Evolutionary conservation across 306 rosid species (phyloP).

Genomic region (Arachis stenosperma): DNA sequence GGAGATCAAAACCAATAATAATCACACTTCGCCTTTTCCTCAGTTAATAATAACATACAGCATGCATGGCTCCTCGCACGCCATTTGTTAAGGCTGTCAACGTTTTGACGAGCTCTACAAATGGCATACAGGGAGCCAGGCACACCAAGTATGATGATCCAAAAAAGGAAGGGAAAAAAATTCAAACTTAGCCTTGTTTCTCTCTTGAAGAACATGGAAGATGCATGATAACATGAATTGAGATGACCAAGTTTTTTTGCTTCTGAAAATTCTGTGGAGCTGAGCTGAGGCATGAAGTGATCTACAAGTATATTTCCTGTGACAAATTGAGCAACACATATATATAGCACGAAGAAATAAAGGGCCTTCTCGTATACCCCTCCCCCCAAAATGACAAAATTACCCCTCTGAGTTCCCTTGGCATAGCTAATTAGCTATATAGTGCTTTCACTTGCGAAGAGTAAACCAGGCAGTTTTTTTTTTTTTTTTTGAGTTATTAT

Average conservation of each 20-base stretch:
- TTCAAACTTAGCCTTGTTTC: background rate
- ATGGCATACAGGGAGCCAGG: constrained; percentile 99
- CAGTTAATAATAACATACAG: constrained; percentile 9
- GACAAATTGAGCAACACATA: constrained; percentile 30
- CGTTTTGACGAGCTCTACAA: constrained; percentile 72
- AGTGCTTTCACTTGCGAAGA: constrained; percentile 17
- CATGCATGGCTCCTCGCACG: constrained; percentile 99
- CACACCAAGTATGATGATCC: constrained; percentile 44
- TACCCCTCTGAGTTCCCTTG: constrained; percentile 7
- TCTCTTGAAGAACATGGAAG: background rate
- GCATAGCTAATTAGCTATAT: background rate
- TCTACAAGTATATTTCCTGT: background rate
- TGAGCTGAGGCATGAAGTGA: constrained; percentile 15
- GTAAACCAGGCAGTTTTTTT: constrained; percentile 35
- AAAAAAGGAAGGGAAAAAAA: background rate
- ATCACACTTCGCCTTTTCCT: background rate
- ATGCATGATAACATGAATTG: background rate
- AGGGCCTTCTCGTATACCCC: background rate
- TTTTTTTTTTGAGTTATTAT: constrained; percentile 21
- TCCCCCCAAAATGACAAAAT: constrained; percentile 19
- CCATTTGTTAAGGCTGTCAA: constrained; percentile 89
- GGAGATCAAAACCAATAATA: background rate
- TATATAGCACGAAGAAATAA: constrained; percentile 16
- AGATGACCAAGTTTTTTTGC: constrained; percentile 17
- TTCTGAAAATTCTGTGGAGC: background rate